Evolutionary conservation across 768 basidiomycete species (phyloP).

Genomic region (Chalciporus chontae): DNA sequence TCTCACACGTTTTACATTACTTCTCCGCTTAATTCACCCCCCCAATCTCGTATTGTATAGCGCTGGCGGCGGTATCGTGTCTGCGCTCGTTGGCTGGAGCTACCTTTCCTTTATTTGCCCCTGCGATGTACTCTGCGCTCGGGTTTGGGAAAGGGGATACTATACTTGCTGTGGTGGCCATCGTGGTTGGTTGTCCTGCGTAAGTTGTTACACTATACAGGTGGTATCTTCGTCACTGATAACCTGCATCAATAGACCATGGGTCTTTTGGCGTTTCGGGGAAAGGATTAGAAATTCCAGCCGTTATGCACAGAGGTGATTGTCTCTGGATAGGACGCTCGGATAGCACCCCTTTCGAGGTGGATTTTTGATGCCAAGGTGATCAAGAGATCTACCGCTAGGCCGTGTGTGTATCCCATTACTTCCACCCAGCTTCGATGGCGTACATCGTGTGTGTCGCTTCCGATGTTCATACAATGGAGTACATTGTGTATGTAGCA

Average conservation of each 20-base stretch:
- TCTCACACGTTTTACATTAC: background rate
- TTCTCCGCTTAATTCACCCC: background rate
- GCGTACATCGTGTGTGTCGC: no score
- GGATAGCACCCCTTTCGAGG: no score
- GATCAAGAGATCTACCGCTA: no score
- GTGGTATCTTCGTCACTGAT: constrained; percentile 22
- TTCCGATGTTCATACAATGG: no score
- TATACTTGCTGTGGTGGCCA: constrained; percentile 54
- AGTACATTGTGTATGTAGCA: no score
- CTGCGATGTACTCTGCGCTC: constrained; percentile 58
- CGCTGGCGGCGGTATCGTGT: constrained; percentile 61
- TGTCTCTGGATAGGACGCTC: background rate
- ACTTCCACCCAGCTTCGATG: no score
- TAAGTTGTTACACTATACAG: constrained; percentile 10
- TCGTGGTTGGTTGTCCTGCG: constrained; percentile 59
- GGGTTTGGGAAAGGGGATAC: constrained; percentile 72
- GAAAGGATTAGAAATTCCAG: constrained; percentile 51
- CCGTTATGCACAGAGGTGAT: constrained; percentile 31
- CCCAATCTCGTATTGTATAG: constrained; percentile 29
- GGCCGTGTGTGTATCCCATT: no score
- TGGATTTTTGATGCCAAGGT: no score
- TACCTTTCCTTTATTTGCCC: constrained; percentile 75
- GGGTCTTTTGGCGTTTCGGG: constrained; percentile 43
- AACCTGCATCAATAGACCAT: constrained; percentile 37
- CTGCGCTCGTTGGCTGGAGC: constrained; percentile 68